Base-by-base conservation (phyloP, 805 yeast species). In the Tetrapisispora nanseiensis region DNA sequence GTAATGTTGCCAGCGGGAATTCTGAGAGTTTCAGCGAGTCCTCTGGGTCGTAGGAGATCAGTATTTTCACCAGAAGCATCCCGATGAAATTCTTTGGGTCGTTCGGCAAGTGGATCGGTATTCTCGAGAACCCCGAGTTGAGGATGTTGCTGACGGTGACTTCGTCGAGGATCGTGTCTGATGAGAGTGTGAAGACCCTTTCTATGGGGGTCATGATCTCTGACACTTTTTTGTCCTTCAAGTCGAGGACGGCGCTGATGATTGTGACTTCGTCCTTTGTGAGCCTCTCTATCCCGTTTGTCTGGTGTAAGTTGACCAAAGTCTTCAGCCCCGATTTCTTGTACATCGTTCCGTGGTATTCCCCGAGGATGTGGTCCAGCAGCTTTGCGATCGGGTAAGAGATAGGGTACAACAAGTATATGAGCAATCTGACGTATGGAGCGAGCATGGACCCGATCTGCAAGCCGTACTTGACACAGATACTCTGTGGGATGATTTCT, bases 231-330 rank as follows among this genome's bases (percentile, higher is more conserved):
- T 90, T 90, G 59, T 87, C 97, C 61, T 92, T 92, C 60, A 90
- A 74, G 61, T 90, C 97, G 47, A 90, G 69, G 23, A 90, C 98
- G 0, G 97, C 95, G 40, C 86, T 77, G 51, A 90, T 90, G 58
- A 90, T 90, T 24, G 97, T 89, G 43, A 90, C 97, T 63, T 90
- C 98, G 64, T 90, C 98, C 56, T 82, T 82, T 59, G 87, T 89
- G 49, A 90, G 74, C 45, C 96, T 70, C 62, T 92, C 97, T 7
- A 83, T 94, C 41, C 96, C 97, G 92, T 89, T 86, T 18, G 95
- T 86, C 55, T 82, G 78, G 61, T 90, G 98, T 52, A 90, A 69
- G 3, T 95, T 86, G 41, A 90, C 98, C 52, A 90, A 72, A 2
- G 97, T 86, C 65, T 92, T 90, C 55, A 90, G 75, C 1, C 97